phyloP scores from a whole-genome alignment of 495 filamentous ascomycete genomes.

The Daldinia bambusicola region DNA sequence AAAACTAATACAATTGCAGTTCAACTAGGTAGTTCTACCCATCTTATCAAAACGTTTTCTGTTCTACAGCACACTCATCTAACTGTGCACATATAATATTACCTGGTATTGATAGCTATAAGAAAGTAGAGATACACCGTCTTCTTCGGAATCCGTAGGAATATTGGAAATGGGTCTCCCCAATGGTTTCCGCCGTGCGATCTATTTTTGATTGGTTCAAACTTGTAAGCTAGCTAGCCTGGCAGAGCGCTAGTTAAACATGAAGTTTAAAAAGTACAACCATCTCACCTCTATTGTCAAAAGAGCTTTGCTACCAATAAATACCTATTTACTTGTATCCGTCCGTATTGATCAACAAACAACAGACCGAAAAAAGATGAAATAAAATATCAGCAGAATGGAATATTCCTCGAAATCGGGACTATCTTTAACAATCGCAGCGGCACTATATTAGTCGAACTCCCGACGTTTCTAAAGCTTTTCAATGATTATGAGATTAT shows the following conservation, averaged over 20 bases:
- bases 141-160: conserved; percentile 41
- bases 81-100: background rate
- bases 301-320: background rate
- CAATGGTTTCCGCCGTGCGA: conserved; percentile 48
- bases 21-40: no score
- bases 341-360: background rate
- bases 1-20: background rate
- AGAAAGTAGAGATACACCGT: background rate
- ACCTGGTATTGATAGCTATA: background rate
- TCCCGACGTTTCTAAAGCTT: background rate
- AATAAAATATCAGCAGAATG: background rate
- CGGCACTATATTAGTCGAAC: background rate
- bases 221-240: conserved; percentile 12
- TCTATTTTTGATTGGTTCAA: conserved; percentile 44
- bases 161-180: conserved; percentile 43
- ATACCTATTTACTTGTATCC: background rate
- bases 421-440: background rate
- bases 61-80: background rate
- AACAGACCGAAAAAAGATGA: background rate
- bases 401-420: background rate
- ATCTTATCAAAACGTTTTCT: no score
- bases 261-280: conserved; percentile 4
- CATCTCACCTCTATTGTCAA: background rate
- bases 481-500: background rate
- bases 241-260: conserved; percentile 1